Conservation (phyloP, 2,329 filamentous ascomycete species). For the Biscogniauxia mediterranea region DNA sequence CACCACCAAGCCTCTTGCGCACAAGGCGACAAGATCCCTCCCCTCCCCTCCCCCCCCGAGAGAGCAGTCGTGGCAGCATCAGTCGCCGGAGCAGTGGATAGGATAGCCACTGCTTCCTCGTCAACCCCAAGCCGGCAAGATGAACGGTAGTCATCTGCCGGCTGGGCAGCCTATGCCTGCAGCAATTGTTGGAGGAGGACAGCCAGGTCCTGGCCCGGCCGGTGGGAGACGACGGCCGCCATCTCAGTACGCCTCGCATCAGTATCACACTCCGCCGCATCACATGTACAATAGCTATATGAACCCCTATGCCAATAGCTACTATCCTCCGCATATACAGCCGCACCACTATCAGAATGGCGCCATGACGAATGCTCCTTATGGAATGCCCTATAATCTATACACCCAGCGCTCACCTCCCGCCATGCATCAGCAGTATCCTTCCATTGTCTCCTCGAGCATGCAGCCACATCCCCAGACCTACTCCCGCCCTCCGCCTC, state of each 20-base stretch:
- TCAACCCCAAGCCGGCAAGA: slow-evolving; percentile 66
- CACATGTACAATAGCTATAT: slow-evolving; percentile 51
- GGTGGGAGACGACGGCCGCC: slow-evolving; percentile 38
- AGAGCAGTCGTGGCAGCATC: slow-evolving; percentile 10
- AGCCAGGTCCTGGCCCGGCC: slow-evolving; percentile 25
- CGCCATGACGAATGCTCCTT: slow-evolving; percentile 44
- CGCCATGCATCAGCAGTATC: slow-evolving; percentile 51
- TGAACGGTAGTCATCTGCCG: slow-evolving; percentile 75
- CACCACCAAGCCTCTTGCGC: slow-evolving; percentile 4
- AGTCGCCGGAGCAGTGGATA: slow-evolving; percentile 31
- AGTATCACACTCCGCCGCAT: slow-evolving; percentile 34
- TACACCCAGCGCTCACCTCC: slow-evolving; percentile 31
- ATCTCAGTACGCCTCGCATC: slow-evolving; percentile 38
- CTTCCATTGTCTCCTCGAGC: slow-evolving; percentile 46
- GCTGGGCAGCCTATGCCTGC: slow-evolving; percentile 66
- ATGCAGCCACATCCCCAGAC: slow-evolving; percentile 40
- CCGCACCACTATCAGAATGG: slow-evolving; percentile 59
- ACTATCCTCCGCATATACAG: slow-evolving; percentile 52
- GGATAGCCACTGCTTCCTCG: slow-evolving; percentile 33
- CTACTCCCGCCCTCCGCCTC: slow-evolving; percentile 43
- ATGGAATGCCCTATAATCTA: slow-evolving; percentile 45
- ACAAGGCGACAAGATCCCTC: not conserved
- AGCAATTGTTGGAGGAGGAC: slow-evolving; percentile 31
- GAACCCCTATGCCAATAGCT: slow-evolving; percentile 47
- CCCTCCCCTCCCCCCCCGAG: not conserved